A percentile compares a stretch with the other conserved stretches of the same genome.
These are phyloP conservation scores for Phytopythium ostracodes DNA, from an alignment of 352 stramenopile genomes.

Conservation along the genomic window DNA sequence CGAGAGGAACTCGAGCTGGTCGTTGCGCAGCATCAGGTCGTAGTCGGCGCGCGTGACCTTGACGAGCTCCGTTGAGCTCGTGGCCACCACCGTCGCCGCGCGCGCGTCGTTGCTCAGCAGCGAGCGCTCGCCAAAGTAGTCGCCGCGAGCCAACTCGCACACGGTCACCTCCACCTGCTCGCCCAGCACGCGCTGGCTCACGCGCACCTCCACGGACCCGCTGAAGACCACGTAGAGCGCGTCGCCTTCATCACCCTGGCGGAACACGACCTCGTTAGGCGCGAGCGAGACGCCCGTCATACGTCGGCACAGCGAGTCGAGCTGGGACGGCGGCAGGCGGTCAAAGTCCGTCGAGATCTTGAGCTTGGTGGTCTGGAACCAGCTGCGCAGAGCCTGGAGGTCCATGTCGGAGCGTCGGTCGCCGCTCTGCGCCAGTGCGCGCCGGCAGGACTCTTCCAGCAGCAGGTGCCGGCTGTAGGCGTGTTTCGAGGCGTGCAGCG, in stretches of 20 bases:
- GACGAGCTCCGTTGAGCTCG: slow-evolving; percentile 50
- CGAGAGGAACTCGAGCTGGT: slow-evolving; percentile 65
- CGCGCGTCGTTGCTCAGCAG: slow-evolving; percentile 56
- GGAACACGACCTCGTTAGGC: slow-evolving; percentile 55
- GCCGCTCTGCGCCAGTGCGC: slow-evolving; percentile 38
- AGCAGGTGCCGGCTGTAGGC: slow-evolving; percentile 61
- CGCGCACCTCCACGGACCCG: slow-evolving; percentile 55
- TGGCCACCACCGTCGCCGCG: slow-evolving; percentile 56
- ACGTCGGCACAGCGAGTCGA: slow-evolving; percentile 57
- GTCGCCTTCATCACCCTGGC: slow-evolving; percentile 66
- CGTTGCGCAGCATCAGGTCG: slow-evolving; percentile 67
- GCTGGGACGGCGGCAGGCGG: slow-evolving; percentile 44
- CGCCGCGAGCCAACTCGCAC: slow-evolving; percentile 55
- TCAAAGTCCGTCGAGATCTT: slow-evolving; percentile 76
- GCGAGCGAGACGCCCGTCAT: slow-evolving; percentile 48
- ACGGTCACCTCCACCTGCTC: slow-evolving; percentile 68
- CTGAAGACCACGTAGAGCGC: slow-evolving; percentile 70
- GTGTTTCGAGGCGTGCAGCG: slow-evolving; percentile 13
- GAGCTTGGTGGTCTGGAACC: slow-evolving; percentile 75
- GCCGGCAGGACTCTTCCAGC: slow-evolving; percentile 64
- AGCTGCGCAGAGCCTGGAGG: slow-evolving; percentile 56
- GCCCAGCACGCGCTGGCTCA: slow-evolving; percentile 53
- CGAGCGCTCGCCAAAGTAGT: slow-evolving; percentile 74
- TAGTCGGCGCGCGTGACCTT: slow-evolving; percentile 67
- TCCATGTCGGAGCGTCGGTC: slow-evolving; percentile 58